Conservation (phyloP, 768 basidiomycete genomes). For the Mycena metata region DNA sequence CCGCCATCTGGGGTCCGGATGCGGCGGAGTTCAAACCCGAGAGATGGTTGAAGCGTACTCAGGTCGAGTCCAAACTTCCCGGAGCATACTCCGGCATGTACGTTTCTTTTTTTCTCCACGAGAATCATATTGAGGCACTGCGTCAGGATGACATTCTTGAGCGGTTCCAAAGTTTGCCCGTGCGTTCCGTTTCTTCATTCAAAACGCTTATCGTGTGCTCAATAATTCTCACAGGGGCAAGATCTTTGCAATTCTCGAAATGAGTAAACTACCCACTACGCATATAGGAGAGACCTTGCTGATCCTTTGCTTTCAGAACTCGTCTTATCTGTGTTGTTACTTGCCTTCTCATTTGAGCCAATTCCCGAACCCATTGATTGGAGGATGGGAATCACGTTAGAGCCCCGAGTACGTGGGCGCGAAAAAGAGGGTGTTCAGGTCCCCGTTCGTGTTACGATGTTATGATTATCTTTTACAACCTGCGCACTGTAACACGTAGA, state of each 20-base stretch:
- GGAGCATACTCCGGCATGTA: slow-evolving; percentile 35
- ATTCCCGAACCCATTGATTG: slow-evolving; percentile 42
- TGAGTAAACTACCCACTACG: slow-evolving; percentile 44
- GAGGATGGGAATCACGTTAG: slow-evolving; percentile 43
- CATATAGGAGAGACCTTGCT: not conserved
- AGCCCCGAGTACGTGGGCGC: slow-evolving; percentile 40
- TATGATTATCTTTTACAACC: not conserved
- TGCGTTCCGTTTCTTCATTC: slow-evolving; percentile 42
- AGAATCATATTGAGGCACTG: slow-evolving; percentile 44
- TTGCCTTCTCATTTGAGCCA: slow-evolving; percentile 41
- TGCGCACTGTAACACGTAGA: too few species aligned
- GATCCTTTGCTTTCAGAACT: slow-evolving; percentile 37
- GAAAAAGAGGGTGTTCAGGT: slow-evolving; percentile 35
- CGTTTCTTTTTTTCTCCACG: slow-evolving; percentile 49
- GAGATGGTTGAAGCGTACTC: slow-evolving; percentile 56
- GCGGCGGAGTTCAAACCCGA: slow-evolving; percentile 64
- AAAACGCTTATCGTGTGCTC: slow-evolving; percentile 25
- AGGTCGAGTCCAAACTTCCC: slow-evolving; percentile 32
- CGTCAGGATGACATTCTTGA: slow-evolving; percentile 60
- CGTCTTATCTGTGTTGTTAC: slow-evolving; percentile 42
- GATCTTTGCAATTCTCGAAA: slow-evolving; percentile 55
- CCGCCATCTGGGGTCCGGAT: slow-evolving; percentile 62
- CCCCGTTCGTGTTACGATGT: slow-evolving; percentile 36
- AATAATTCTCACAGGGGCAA: slow-evolving; percentile 44
- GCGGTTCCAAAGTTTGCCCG: slow-evolving; percentile 62